Evolutionary conservation across 805 yeast species (phyloP).

Genomic region (Kluyveromyces dobzhanskii): DNA sequence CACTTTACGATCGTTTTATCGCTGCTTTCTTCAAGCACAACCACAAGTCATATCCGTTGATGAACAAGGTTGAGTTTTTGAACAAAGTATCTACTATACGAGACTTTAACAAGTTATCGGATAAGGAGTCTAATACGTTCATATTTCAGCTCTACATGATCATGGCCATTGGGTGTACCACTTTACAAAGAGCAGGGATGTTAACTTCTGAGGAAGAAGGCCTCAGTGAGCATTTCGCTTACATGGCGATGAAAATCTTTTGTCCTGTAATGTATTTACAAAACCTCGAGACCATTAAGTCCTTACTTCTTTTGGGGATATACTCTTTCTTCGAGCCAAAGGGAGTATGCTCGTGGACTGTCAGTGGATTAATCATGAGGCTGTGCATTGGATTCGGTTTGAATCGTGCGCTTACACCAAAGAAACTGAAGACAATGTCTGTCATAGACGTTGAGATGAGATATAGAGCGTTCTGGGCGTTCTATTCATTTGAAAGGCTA

Average conservation of each 20-base stretch:
- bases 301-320: conserved; percentile 38
- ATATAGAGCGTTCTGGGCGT: conserved; percentile 42
- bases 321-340: conserved; percentile 44
- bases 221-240: conserved; percentile 34
- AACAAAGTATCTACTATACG: conserved; percentile 26
- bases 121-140: conserved; percentile 18
- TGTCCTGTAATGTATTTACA: conserved; percentile 33
- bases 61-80: conserved; percentile 33
- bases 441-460: conserved; percentile 35
- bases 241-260: conserved; percentile 35
- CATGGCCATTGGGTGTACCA: conserved; percentile 47
- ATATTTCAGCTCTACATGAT: conserved; percentile 44
- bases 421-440: conserved; percentile 24
- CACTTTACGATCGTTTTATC: conserved; percentile 30
- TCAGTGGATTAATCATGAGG: conserved; percentile 41
- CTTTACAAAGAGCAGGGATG: conserved; percentile 35
- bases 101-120: conserved; percentile 26
- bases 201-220: conserved; percentile 30
- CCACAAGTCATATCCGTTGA: conserved; percentile 37
- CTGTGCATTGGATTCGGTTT: conserved; percentile 38
- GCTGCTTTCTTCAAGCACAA: conserved; percentile 39
- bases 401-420: conserved; percentile 31
- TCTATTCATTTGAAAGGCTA: conserved; percentile 40
- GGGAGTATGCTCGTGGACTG: conserved; percentile 45
- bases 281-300: conserved; percentile 34